These are phyloP conservation scores for Nakazawaea populi DNA, from an alignment of 805 yeast genomes.

Conservation along the genomic window DNA sequence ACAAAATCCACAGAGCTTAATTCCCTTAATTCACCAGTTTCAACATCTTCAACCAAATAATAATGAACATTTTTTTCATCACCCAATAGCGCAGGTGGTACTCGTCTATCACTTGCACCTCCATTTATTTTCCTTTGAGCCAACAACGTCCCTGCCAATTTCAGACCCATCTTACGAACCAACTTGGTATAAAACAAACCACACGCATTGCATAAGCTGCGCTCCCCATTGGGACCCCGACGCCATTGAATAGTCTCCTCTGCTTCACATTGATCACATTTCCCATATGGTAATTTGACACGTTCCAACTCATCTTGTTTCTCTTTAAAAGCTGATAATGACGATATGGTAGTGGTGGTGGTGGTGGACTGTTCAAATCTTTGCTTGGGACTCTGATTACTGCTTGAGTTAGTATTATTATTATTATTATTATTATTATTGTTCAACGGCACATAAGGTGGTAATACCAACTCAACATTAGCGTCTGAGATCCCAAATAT, in stretches of 20 bases:
- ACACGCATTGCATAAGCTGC: constrained; percentile 80
- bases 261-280: constrained; percentile 33
- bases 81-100: constrained; percentile 4
- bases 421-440: neutral
- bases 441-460: neutral
- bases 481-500: constrained; percentile 1
- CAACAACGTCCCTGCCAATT: constrained; percentile 41
- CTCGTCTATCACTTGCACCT: neutral
- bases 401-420: neutral
- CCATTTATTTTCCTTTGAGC: constrained; percentile 7
- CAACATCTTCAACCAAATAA: constrained; percentile 1
- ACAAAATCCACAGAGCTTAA: neutral
- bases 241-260: constrained; percentile 79
- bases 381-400: no score
- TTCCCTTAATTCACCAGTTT: neutral
- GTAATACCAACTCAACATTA: neutral
- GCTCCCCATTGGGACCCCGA: constrained; percentile 70
- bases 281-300: constrained; percentile 16
- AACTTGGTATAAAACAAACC: constrained; percentile 71
- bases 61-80: neutral
- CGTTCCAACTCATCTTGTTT: constrained; percentile 12
- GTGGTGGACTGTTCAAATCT: neutral
- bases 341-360: neutral
- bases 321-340: neutral
- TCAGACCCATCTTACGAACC: constrained; percentile 51